Base-by-base conservation (phyloP, 257 asterid genomes). In the Petunia axillaris region DNA sequence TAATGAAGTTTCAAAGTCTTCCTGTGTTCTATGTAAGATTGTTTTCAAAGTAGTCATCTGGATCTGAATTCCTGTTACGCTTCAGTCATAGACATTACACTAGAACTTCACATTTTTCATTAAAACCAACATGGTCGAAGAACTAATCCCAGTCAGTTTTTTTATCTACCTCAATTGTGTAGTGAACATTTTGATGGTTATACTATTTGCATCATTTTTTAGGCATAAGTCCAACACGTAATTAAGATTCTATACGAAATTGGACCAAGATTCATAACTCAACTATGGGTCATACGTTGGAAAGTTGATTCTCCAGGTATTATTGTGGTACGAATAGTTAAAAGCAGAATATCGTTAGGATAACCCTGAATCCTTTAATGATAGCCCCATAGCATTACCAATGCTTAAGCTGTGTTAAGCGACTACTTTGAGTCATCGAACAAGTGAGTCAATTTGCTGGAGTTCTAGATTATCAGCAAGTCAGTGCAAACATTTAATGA, bases 1-100 rank as follows among this genome's bases (percentile, higher is more conserved):
- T 48, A 68, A 78, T 60, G 58, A 50, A 71, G 62, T 43, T 71
- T 50, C 35, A 71, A 44, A 50, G 77, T 71, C 50, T 40, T 71
- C 76, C 41, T 5, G 4, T 11, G 43, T 25, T 70, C n/a, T 16
- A 10, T 25, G 48, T 46, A 70, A 66, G 75, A 50, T 48, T 71
- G 11, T 71, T 71, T 25, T 48, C 13, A 71, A 71, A 5, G 60
- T 50, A 35, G 77, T 71, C 59, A 48, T 50, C 62, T 48, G 60
- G 62, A 50, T 50, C 44, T 50, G 76, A 10, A 50, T 71, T 66
- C 44, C 48, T 71, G 6, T 11, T 13, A 48, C 14, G 44, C 44
- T 71, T 71, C 77, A 35, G 62, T 71, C 36, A 5, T 35, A 71
- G 13, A 71, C 77, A 48, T 71, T 48, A 48, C 25, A 25, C 77